Evolutionary conservation across 176 grass and related monocot species (phyloP), one percentile per base, ranked within the genome.

Genomic region (Oryza brachyantha): DNA sequence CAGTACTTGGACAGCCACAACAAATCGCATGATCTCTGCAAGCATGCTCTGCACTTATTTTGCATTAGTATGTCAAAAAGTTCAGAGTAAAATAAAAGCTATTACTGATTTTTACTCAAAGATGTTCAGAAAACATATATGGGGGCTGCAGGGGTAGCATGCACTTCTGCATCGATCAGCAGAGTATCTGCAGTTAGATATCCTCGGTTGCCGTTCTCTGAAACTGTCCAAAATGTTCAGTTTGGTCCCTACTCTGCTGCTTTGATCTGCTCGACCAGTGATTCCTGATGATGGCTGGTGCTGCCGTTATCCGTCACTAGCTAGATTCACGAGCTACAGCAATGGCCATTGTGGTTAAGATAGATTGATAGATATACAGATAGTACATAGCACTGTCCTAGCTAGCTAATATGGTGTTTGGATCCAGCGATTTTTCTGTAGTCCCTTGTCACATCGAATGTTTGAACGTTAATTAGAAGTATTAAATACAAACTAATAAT

Each of bases 211-310:
- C 27, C 34, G 9, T 12, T 24, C 21, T 69, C 77, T 69, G 64
- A 69, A 52, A 32, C 31, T 4, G 64, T 70, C 34, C 64, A 79
- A 68, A 68, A 57, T 58, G 45, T 21, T 57, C 14, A 68, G 77
- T 79, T 57, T 40, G 60, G 75, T 46, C 61, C 75, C 28, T 77
- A 45, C 61, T 11, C 69, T 46, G 74, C 74, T 50, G 62, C 28
- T 50, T 50, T 25, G 39, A 28, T 64, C 19, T 35, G 39, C 11
- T 64, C 48, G 17, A 52, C 7, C 75, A 65, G 19, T 8, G 63
- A 54, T 11, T 67, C 66, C 14, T 4, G n/a, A n/a, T 38, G 43
- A 8, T 19, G 50, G 50, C 9, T 19, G 8, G 4, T 50, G 63
- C 63, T 41, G 50, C 65, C 14, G 8, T 39, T 68, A 36, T 9